These are phyloP conservation scores for Arachnomyces sp. DNA, from an alignment of 2,329 filamentous ascomycete genomes.

Conservation along the genomic window DNA sequence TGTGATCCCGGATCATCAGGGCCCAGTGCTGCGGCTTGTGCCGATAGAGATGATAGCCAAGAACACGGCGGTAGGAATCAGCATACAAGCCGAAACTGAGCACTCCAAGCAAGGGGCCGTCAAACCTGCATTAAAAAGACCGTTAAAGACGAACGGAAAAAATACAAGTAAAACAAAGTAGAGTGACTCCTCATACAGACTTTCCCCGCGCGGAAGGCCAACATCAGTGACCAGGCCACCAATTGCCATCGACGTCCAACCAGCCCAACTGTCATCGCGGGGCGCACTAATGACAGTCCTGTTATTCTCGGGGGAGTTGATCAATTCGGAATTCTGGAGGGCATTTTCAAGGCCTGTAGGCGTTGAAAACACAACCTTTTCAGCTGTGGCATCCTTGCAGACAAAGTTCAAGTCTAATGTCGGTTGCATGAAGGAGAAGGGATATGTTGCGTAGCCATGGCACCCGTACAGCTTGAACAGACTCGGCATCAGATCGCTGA, in stretches of 20 bases:
- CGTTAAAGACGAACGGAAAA: not conserved
- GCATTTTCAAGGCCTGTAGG: not conserved
- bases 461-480: slow-evolving; percentile 3
- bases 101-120: not conserved
- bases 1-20: slow-evolving; percentile 3
- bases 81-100: not conserved
- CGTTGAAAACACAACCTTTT: slow-evolving; percentile 2
- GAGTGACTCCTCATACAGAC: slow-evolving; percentile 1
- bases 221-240: not conserved
- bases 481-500: slow-evolving; percentile 4
- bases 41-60: slow-evolving; percentile 1
- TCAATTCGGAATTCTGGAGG: slow-evolving; percentile 1
- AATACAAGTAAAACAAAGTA: not conserved
- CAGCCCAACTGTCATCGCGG: slow-evolving; percentile 3
- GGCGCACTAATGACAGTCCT: not conserved
- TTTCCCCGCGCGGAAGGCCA: not conserved
- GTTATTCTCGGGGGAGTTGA: slow-evolving; percentile 2
- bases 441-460: not conserved
- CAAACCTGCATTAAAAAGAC: slow-evolving; percentile 3
- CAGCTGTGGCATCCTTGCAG: slow-evolving; percentile 6
- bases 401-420: slow-evolving; percentile 6
- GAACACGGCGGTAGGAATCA: slow-evolving; percentile 2
- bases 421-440: slow-evolving; percentile 5
- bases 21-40: slow-evolving; percentile 3
- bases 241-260: slow-evolving; percentile 5